Conservation (phyloP, 23 red algal genomes). For the Pyropia haitanensis region DNA sequence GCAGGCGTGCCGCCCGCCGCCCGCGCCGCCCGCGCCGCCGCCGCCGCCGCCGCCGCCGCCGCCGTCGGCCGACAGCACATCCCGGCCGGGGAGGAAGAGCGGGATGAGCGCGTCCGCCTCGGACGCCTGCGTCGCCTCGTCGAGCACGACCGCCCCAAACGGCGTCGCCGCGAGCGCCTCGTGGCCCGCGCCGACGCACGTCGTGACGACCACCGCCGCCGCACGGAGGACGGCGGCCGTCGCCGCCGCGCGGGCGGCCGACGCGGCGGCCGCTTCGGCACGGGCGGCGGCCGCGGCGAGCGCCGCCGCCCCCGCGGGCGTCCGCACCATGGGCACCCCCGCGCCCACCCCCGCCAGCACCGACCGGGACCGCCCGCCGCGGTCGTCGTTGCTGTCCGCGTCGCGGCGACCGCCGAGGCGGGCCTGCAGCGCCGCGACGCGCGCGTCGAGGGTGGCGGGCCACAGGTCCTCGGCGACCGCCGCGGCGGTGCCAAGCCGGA, state of each 20-base stretch:
- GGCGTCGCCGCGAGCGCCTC: constrained; percentile 13
- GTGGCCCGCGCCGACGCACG: constrained; percentile 42
- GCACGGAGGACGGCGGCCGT: constrained; percentile 15
- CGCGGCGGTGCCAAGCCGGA: constrained; percentile 25
- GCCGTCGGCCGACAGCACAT: too few relatives aligned
- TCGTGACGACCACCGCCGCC: constrained; percentile 45
- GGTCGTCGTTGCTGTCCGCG: background rate
- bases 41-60: too few relatives aligned
- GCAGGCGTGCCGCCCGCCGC: background rate
- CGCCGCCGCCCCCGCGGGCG: too few relatives aligned
- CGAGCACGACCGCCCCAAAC: constrained; percentile 70
- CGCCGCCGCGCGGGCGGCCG: constrained; percentile 19
- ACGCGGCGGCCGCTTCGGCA: background rate
- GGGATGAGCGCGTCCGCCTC: constrained; percentile 66
- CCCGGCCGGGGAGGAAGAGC: constrained; percentile 7
- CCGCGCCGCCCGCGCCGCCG: too few relatives aligned
- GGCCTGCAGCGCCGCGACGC: constrained; percentile 28
- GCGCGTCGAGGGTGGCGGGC: constrained; percentile 18
- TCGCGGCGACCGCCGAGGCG: constrained; percentile 33
- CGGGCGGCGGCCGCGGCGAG: too few relatives aligned
- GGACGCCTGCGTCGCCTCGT: constrained; percentile 78
- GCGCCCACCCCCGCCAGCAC: too few relatives aligned
- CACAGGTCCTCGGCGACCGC: constrained; percentile 32
- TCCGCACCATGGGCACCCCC: too few relatives aligned
- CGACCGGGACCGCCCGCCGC: too few relatives aligned